Percentiles rank a stretch among this genome's conserved stretches.
Evolutionary conservation across 371 early-diverging fungal species (phyloP).

Genomic region (Umbelopsis sp.): DNA sequence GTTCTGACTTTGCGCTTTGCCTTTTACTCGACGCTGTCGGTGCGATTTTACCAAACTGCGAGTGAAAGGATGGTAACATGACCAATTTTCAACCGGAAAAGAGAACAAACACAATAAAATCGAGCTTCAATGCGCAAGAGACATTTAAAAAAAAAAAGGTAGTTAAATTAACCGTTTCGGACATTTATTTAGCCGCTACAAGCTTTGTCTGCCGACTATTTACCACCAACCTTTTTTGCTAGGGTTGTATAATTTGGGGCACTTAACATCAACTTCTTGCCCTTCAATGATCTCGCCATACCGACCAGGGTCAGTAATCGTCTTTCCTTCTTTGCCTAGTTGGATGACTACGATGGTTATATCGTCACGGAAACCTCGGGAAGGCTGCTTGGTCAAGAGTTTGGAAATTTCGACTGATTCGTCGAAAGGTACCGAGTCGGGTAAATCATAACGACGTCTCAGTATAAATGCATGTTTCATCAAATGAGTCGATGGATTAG

Average conservation of each 20-base stretch:
- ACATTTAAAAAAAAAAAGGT: not conserved
- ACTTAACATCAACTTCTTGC: slow-evolving; percentile 30
- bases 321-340: slow-evolving; percentile 41
- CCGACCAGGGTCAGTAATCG: slow-evolving; percentile 19
- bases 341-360: slow-evolving; percentile 91
- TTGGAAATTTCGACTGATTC: slow-evolving; percentile 44
- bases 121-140: not conserved
- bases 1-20: not conserved
- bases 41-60: not conserved
- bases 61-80: slow-evolving; percentile 14
- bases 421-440: slow-evolving; percentile 33
- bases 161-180: not conserved
- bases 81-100: not conserved
- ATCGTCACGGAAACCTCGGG: slow-evolving; percentile 89
- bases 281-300: slow-evolving; percentile 36
- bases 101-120: not conserved
- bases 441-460: slow-evolving; percentile 33
- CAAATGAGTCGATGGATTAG: slow-evolving; percentile 87
- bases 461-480: slow-evolving; percentile 77
- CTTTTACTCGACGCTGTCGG: not conserved
- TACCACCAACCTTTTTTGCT: slow-evolving; percentile 18
- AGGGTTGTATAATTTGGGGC: slow-evolving; percentile 32
- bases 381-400: slow-evolving; percentile 45
- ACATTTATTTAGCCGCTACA: slow-evolving; percentile 32
- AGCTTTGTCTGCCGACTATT: slow-evolving; percentile 27